Percentiles rank a stretch among this genome's conserved stretches.
phyloP scores from a whole-genome alignment of 2,329 filamentous ascomycete species.

The Pezicula radicicola region DNA sequence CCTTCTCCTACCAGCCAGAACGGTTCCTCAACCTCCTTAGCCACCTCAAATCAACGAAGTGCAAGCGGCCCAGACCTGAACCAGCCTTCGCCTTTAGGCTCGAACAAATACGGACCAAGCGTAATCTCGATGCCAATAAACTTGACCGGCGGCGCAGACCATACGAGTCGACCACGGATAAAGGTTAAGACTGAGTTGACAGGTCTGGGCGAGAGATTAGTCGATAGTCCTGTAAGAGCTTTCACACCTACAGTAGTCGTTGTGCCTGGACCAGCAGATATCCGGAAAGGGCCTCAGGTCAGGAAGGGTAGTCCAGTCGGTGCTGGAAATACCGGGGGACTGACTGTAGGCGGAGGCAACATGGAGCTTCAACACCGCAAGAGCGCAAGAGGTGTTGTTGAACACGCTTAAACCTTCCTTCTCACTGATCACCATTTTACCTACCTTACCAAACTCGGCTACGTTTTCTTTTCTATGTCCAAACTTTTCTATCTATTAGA shows the following conservation, averaged over 20 bases:
- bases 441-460: no score
- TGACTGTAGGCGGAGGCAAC: slow-evolving; percentile 29
- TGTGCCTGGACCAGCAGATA: slow-evolving; percentile 12
- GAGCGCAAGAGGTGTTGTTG: slow-evolving; percentile 52
- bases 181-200: background rate
- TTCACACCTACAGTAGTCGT: slow-evolving; percentile 23
- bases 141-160: background rate
- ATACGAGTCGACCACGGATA: background rate
- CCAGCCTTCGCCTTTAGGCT: background rate
- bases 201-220: slow-evolving; percentile 8
- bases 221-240: slow-evolving; percentile 14
- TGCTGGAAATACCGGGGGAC: slow-evolving; percentile 32
- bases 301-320: background rate
- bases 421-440: background rate
- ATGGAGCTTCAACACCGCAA: slow-evolving; percentile 38
- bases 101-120: background rate
- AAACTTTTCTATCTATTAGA: no score
- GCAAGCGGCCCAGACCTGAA: background rate
- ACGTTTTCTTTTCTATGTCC: no score
- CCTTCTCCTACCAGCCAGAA: background rate
- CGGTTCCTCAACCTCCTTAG: slow-evolving; percentile 9
- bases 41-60: slow-evolving; percentile 20
- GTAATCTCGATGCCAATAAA: background rate
- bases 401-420: slow-evolving; percentile 21
- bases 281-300: background rate